phyloP scores from a whole-genome alignment of 192 early-diverging fungal species.

The Backusella circina region DNA sequence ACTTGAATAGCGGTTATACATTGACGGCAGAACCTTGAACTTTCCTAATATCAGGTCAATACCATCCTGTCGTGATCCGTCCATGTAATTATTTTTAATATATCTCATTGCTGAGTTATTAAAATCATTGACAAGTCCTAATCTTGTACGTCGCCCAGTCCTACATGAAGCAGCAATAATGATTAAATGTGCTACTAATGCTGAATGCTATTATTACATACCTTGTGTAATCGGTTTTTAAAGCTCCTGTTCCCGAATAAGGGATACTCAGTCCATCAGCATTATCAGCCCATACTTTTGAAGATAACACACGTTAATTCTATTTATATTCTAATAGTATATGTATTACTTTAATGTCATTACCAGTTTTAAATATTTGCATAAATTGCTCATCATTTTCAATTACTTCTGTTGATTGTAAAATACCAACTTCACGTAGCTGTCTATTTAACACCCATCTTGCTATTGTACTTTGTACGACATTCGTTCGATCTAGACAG shows the following conservation, averaged over 20 bases:
- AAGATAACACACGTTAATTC: neutral
- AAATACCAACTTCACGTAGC: constrained; percentile 61
- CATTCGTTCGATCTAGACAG: constrained; percentile 97
- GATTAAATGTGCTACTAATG: neutral
- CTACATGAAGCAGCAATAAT: constrained; percentile 27
- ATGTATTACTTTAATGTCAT: neutral
- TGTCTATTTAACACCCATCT: constrained; percentile 67
- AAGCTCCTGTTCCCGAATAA: constrained; percentile 93
- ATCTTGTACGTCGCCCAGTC: constrained; percentile 80
- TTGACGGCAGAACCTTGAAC: constrained; percentile 36
- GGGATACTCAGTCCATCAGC: constrained; percentile 86
- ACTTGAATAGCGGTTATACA: constrained; percentile 30
- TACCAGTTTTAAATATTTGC: constrained; percentile 75
- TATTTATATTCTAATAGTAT: neutral
- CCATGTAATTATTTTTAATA: constrained; percentile 90
- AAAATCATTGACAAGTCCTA: constrained; percentile 76
- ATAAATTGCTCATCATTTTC: constrained; percentile 64
- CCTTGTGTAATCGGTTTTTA: constrained; percentile 97
- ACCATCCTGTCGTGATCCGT: constrained; percentile 89
- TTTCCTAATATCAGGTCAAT: constrained; percentile 82
- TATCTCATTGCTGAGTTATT: constrained; percentile 81
- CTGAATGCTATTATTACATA: constrained; percentile 10
- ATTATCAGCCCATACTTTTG: constrained; percentile 93
- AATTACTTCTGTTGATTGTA: constrained; percentile 57
- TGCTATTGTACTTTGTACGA: constrained; percentile 96